Evolutionary conservation across 2,329 filamentous ascomycete genomes (phyloP), one percentile per base, ranked within the genome.

Genomic region (Apiospora kogelbergensis): DNA sequence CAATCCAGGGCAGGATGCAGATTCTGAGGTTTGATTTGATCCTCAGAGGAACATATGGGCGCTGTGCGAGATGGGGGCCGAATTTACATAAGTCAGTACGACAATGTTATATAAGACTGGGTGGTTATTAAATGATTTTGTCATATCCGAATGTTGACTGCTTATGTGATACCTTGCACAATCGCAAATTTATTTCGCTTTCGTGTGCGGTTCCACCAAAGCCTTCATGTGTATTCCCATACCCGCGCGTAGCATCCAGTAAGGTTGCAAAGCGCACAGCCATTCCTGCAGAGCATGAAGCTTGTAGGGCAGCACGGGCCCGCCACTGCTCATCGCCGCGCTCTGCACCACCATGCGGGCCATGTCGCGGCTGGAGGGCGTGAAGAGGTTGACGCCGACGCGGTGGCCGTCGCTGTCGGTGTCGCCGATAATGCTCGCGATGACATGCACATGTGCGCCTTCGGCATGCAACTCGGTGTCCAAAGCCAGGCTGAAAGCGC

Each of bases 1-100:
- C 6, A 81, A 82, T 33, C 78, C 77, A 7, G 79, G 78, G 1
- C 80, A 82, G 66, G 81, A 82, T 68, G 70, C 48, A 5, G 48
- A 57, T 2, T 57, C 26, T 4, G 48, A 57, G 26, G 26, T 57
- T 1, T 57, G 26, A 57, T 33, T 17, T 17, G n/a, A 3, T 10
- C 1, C 0, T 17, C 13, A 20, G 20, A 13, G 15, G 5, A 11
- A 10, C 20, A 1, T 57, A 10, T 30, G 6, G 17, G 26, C 15
- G 4, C 11, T 20, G 20, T 3, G 26, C 4, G 10, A 57, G 7
- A 33, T 57, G 9, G 15, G 15, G 45, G 11, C n/a, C n/a, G n/a
- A n/a, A n/a, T 53, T 30, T 11, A 5, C 15, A 57, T 33, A 7
- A 57, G 7, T 6, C 6, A 2, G 15, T 20, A n/a, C n/a, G 6